Evolutionary conservation across 2,329 filamentous ascomycete genomes (phyloP), one percentile per base, ranked within the genome.

Genomic region (Cytospora paraplurivora): DNA sequence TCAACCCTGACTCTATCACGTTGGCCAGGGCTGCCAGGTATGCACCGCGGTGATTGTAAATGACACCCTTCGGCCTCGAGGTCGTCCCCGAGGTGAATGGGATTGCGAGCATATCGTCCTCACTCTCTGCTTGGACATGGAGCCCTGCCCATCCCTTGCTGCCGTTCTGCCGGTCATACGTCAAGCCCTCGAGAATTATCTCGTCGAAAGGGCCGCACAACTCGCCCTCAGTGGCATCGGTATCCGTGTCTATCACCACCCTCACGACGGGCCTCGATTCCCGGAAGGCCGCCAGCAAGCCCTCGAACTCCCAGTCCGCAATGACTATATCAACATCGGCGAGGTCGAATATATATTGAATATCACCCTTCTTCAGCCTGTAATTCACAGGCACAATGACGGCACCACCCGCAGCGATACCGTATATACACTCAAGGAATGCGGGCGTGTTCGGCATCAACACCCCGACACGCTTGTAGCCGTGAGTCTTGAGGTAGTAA

Each of bases 21-120:
- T 98, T 98, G 12, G 81, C 93, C 68, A 97, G 72, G 0, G 92
- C 82, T 0, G 92, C 94, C 13, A 99, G 82, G 72, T 98, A 99
- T 8, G 87, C 87, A 4, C 93, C 91, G 54, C 95, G 85, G 75
- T 98, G 92, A 1, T 92, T 97, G 72, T 90, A 97, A 62, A 96
- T 88, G 3, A 97, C 94, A 6, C 95, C 95, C 75, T 99, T 98
- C 1, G 95, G 95, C 35, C 85, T 82, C 0, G 93, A 93, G 0
- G 95, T 98, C 1, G 95, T 98, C 4, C 94, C 94, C 34, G 90
- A 95, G 0, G 95, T 99, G 75, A 98, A 98, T 1, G 94, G 92
- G 62, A 99, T 86, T 3, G 93, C 92, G 66, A 98, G 84, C 69
- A 92, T 84, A 65, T 87, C 87, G 68, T 97, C 89, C 74, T 99